phyloP scores from a whole-genome alignment of 2,329 filamentous ascomycete genomes.

The Talaromyces islandicus region DNA sequence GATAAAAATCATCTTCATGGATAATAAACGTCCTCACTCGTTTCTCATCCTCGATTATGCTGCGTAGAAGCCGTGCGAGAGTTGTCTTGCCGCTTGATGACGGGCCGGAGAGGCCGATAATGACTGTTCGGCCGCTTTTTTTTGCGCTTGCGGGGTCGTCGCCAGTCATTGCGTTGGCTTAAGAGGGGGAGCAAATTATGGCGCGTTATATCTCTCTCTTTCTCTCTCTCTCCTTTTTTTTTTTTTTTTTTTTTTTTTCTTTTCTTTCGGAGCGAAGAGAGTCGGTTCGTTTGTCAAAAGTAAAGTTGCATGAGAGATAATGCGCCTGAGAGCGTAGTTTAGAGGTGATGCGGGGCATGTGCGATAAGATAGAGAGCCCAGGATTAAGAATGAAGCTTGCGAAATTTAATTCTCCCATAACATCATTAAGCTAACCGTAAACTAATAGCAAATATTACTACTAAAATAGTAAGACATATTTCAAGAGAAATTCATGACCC shows the following conservation, averaged over 20 bases:
- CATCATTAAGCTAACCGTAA: background rate
- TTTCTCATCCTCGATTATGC: conserved; percentile 59
- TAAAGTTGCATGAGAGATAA: background rate
- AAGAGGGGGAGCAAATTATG: background rate
- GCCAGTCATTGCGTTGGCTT: background rate
- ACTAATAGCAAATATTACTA: background rate
- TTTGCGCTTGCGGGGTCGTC: background rate
- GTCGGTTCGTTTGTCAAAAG: background rate
- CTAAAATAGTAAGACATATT: background rate
- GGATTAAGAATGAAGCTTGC: background rate
- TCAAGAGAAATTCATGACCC: background rate
- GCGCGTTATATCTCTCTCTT: too few relatives aligned
- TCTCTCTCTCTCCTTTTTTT: too few relatives aligned
- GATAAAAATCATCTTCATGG: conserved; percentile 96
- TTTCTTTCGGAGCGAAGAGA: background rate
- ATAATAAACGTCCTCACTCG: conserved; percentile 59
- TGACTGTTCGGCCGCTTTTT: conserved; percentile 36
- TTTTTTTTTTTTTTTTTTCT: too few relatives aligned
- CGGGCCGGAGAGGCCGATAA: conserved; percentile 80
- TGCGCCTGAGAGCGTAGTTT: background rate
- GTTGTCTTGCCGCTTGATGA: conserved; percentile 96
- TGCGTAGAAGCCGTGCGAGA: conserved; percentile 73
- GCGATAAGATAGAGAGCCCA: background rate
- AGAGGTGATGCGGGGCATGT: background rate
- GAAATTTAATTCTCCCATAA: background rate